Evolutionary conservation across 2,329 filamentous ascomycete genomes (phyloP).

Genomic region (Scopulariopsis brevicaulis): DNA sequence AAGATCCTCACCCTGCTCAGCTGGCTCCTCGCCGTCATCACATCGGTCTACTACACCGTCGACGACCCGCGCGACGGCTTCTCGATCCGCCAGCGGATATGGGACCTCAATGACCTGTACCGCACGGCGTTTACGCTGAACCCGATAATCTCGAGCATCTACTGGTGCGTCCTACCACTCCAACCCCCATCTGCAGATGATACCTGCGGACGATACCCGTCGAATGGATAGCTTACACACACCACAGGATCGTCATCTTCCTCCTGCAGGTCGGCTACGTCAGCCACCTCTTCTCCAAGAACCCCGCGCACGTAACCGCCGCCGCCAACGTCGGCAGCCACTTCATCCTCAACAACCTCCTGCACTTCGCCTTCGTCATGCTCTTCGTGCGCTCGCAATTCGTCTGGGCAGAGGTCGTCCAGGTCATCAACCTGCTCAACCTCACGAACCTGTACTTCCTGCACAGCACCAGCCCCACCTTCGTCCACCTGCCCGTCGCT

Average conservation of each 20-base stretch:
- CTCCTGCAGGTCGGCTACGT: slow-evolving; percentile 67
- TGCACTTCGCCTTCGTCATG: slow-evolving; percentile 73
- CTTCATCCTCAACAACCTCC: slow-evolving; percentile 77
- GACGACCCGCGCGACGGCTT: slow-evolving; percentile 51
- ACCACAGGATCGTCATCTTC: slow-evolving; percentile 56
- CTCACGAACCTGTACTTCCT: slow-evolving; percentile 70
- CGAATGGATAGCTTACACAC: neutral
- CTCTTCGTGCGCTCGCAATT: slow-evolving; percentile 72
- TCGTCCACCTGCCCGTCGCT: slow-evolving; percentile 67
- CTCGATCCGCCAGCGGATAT: slow-evolving; percentile 53
- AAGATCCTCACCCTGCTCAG: slow-evolving; percentile 63
- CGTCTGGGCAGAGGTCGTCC: slow-evolving; percentile 62
- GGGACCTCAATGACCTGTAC: slow-evolving; percentile 57
- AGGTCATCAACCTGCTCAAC: slow-evolving; percentile 76
- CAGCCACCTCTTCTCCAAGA: slow-evolving; percentile 61
- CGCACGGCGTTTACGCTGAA: slow-evolving; percentile 69
- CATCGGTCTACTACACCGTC: slow-evolving; percentile 64
- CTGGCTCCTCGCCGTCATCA: slow-evolving; percentile 63
- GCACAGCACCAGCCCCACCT: slow-evolving; percentile 57
- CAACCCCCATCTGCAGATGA: neutral
- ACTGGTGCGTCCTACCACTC: slow-evolving; percentile 46
- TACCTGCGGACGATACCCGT: neutral
- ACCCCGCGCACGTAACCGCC: slow-evolving; percentile 53
- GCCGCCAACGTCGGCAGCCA: slow-evolving; percentile 72
- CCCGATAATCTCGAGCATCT: slow-evolving; percentile 52